These are phyloP conservation scores for Oenanthe sinensis DNA, from an alignment of 129 eudicot species.

Conservation along the genomic window DNA sequence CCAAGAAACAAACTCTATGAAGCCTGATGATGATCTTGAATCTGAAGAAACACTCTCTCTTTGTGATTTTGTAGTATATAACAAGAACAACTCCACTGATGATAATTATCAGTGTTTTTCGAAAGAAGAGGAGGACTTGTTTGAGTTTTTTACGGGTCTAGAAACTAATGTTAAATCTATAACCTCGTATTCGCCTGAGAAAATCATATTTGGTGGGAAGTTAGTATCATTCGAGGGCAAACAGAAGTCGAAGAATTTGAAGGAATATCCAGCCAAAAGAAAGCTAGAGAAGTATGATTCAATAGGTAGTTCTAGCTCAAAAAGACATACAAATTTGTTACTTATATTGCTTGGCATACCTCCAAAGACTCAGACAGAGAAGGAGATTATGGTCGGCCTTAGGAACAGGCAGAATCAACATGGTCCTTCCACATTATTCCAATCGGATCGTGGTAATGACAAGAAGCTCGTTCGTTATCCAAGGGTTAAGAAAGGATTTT, in stretches of 20 bases:
- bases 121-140: conserved; percentile 20
- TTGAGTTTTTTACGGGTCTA: conserved; percentile 46
- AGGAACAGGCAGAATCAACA: conserved; percentile 3
- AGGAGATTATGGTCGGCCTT: neutral
- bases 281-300: neutral
- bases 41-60: conserved; percentile 6
- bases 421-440: neutral
- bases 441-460: neutral
- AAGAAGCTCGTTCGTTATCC: neutral
- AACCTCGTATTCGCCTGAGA: neutral
- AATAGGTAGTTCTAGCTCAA: neutral
- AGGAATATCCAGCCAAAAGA: neutral
- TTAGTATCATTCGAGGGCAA: neutral
- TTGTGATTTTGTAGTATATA: conserved; percentile 1
- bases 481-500: neutral
- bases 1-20: neutral
- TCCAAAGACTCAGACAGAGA: conserved; percentile 2
- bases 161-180: neutral
- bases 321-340: neutral
- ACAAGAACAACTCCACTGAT: neutral
- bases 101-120: conserved; percentile 1
- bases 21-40: conserved; percentile 1
- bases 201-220: conserved; percentile 9
- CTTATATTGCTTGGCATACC: neutral
- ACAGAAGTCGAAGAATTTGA: neutral